phyloP scores from a whole-genome alignment of 1,139 yeast species.

The Sugiyamaella japonica region DNA sequence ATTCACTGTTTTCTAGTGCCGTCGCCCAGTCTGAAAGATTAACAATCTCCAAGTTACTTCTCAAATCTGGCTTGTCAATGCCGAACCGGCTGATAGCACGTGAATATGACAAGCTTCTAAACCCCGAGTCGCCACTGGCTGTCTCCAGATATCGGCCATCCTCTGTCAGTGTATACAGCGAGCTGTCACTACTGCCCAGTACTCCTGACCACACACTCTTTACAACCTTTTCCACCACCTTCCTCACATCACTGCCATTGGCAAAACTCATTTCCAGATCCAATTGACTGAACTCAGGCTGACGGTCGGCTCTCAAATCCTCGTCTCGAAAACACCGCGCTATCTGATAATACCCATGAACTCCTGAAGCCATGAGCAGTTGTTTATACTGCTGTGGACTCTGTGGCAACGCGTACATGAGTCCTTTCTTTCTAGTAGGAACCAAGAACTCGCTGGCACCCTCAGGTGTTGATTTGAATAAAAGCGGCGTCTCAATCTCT shows the following conservation, averaged over 20 bases:
- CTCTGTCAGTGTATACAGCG: constrained; percentile 39
- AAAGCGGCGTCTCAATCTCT: constrained; percentile 89
- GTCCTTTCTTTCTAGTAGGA: constrained; percentile 67
- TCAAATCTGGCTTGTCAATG: constrained; percentile 90
- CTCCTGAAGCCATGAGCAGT: constrained; percentile 89
- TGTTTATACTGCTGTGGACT: constrained; percentile 98
- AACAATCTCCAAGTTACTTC: constrained; percentile 52
- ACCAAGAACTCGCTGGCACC: constrained; percentile 96
- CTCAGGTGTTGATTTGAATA: constrained; percentile 95
- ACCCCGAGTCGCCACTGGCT: neutral
- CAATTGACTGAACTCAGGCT: constrained; percentile 95
- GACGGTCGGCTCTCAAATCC: constrained; percentile 91
- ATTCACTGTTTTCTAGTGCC: constrained; percentile 44
- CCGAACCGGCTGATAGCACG: constrained; percentile 78
- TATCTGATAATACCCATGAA: constrained; percentile 79
- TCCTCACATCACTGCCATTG: constrained; percentile 62
- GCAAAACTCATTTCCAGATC: constrained; percentile 94
- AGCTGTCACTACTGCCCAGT: constrained; percentile 36
- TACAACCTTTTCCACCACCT: constrained; percentile 61
- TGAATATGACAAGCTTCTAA: constrained; percentile 56
- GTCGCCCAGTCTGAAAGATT: constrained; percentile 49
- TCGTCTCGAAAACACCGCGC: constrained; percentile 96
- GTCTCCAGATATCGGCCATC: constrained; percentile 15
- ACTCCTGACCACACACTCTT: constrained; percentile 56
- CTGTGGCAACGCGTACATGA: constrained; percentile 89